Conservation (phyloP, 805 yeast species). For the Phaffomyces thermotolerans region DNA sequence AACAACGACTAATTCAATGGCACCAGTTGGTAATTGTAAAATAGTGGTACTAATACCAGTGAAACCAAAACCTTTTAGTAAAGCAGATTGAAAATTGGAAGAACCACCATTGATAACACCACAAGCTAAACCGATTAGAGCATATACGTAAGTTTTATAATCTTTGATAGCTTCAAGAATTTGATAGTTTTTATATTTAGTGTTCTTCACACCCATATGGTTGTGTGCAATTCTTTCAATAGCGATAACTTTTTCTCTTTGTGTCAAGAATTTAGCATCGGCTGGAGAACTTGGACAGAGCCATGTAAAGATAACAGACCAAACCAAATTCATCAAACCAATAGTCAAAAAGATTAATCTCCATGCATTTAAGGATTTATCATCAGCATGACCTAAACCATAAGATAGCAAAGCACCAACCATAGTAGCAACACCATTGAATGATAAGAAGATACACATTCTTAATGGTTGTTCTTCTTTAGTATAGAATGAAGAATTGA, state of each 20-base stretch:
- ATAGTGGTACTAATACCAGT: constrained; percentile 10
- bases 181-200: constrained; percentile 40
- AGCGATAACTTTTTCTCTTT: constrained; percentile 25
- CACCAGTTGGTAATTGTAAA: constrained; percentile 22
- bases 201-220: constrained; percentile 38
- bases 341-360: constrained; percentile 18
- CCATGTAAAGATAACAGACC: constrained; percentile 25
- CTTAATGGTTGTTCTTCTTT: constrained; percentile 28
- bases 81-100: constrained; percentile 33
- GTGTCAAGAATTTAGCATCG: constrained; percentile 27
- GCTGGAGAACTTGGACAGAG: constrained; percentile 33
- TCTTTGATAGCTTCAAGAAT: constrained; percentile 41
- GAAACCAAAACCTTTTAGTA: constrained; percentile 27
- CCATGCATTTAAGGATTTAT: constrained; percentile 22
- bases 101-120: constrained; percentile 39
- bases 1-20: constrained; percentile 20
- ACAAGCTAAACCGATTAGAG: constrained; percentile 29
- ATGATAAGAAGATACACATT: constrained; percentile 27
- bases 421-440: constrained; percentile 25
- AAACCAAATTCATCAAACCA: constrained; percentile 32
- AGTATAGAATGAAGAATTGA: constrained; percentile 17
- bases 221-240: constrained; percentile 24
- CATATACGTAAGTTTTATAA: constrained; percentile 38
- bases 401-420: constrained; percentile 25
- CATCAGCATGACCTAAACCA: constrained; percentile 19